A percentile compares a stretch with the other conserved stretches of the same genome.
Evolutionary conservation across 2,329 filamentous ascomycete genomes (phyloP).

Genomic region (Akanthomyces lecanii): DNA sequence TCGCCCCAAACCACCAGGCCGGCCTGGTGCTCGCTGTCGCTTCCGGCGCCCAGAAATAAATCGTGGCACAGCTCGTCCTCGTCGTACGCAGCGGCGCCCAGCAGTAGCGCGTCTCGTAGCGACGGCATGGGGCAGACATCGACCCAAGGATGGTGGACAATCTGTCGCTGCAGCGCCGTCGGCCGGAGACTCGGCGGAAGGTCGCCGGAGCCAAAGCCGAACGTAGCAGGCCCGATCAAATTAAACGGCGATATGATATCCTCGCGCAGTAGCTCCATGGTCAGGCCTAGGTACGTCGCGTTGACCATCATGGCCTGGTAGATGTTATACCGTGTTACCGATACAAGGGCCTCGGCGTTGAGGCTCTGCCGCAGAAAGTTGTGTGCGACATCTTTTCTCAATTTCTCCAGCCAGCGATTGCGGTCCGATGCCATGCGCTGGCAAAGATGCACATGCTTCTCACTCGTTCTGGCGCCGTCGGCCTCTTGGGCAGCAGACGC

Average conservation of each 20-base stretch:
- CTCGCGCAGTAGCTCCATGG: background rate
- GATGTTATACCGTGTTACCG: background rate
- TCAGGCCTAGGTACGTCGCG: background rate
- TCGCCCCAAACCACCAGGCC: conserved; percentile 45
- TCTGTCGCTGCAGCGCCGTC: conserved; percentile 17
- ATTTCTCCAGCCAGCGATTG: background rate
- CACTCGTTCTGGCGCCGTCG: background rate
- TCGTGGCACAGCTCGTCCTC: conserved; percentile 20
- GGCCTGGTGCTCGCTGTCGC: conserved; percentile 7
- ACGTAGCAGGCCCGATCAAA: background rate
- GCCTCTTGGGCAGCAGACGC: background rate
- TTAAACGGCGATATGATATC: background rate
- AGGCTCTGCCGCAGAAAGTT: background rate
- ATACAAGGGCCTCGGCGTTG: background rate
- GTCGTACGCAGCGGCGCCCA: conserved; percentile 9
- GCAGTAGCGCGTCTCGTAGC: conserved; percentile 12
- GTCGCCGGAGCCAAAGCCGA: too few relatives aligned
- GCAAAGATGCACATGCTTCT: background rate
- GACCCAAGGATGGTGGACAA: conserved; percentile 19
- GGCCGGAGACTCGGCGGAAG: conserved; percentile 18
- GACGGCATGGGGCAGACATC: conserved; percentile 18
- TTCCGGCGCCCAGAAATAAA: conserved; percentile 13
- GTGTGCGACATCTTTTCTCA: background rate
- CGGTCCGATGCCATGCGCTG: background rate
- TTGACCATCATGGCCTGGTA: background rate